Percentiles rank a stretch among this genome's conserved stretches.
Evolutionary conservation across 768 basidiomycete species (phyloP).

Genomic region (Wakefieldia striispora): DNA sequence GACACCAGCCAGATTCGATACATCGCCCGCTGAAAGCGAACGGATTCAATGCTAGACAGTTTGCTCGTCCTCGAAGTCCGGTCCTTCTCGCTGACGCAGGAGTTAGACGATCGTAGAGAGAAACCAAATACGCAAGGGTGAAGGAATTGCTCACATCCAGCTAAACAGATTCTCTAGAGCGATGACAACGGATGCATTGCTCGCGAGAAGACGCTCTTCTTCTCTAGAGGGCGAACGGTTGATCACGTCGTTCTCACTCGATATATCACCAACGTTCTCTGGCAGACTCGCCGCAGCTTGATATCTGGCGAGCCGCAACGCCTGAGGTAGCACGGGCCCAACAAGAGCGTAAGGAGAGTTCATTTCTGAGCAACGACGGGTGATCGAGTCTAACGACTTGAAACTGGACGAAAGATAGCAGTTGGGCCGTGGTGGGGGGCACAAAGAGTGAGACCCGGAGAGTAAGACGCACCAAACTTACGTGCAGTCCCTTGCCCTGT

Average conservation of each 20-base stretch:
- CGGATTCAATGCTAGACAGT: slow-evolving; percentile 13
- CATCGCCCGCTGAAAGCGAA: slow-evolving; percentile 11
- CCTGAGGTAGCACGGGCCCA: not conserved
- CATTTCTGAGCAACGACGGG: too few species aligned
- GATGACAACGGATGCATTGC: slow-evolving; percentile 9
- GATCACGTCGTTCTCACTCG: slow-evolving; percentile 11
- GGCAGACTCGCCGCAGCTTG: not conserved
- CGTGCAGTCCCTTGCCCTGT: too few species aligned
- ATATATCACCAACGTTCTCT: too few species aligned
- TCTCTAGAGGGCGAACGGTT: slow-evolving; percentile 11
- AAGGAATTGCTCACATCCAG: slow-evolving; percentile 9
- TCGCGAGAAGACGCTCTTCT: slow-evolving; percentile 12
- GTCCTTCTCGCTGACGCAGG: slow-evolving; percentile 4
- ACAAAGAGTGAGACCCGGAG: too few species aligned
- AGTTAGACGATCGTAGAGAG: not conserved
- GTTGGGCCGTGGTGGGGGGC: too few species aligned
- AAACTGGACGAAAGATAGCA: too few species aligned
- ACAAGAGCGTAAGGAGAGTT: too few species aligned
- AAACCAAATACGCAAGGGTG: not conserved
- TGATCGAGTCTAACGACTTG: too few species aligned
- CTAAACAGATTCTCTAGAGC: slow-evolving; percentile 17
- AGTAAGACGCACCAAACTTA: too few species aligned
- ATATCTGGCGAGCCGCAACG: not conserved
- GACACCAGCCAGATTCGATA: slow-evolving; percentile 12
- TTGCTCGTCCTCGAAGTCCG: slow-evolving; percentile 3